Conservation (phyloP, 805 yeast species). For the Maudiozyma turicensis region DNA sequence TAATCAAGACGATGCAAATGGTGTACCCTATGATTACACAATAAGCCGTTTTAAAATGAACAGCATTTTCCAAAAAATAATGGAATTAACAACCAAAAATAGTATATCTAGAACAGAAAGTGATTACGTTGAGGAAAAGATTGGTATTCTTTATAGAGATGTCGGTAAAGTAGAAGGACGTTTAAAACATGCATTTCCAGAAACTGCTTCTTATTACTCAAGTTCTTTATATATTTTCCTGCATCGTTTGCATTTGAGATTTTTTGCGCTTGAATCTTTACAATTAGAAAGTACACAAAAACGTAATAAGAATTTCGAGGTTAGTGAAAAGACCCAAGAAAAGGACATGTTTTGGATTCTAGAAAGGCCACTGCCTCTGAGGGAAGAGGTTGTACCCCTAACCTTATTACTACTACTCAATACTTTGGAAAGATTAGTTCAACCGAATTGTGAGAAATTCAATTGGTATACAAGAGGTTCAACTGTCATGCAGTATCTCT, state of each 20-base stretch:
- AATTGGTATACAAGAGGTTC: slow-evolving; percentile 25
- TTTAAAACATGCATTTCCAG: slow-evolving; percentile 3
- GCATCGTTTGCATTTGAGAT: slow-evolving; percentile 20
- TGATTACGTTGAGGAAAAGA: slow-evolving; percentile 1
- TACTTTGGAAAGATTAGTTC: slow-evolving; percentile 20
- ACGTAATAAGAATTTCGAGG: background rate
- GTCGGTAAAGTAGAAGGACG: slow-evolving; percentile 7
- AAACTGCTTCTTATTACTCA: slow-evolving; percentile 12
- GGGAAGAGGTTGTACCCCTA: slow-evolving; percentile 15
- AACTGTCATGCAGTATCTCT: slow-evolving; percentile 26
- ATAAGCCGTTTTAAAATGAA: slow-evolving; percentile 21
- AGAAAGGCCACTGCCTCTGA: slow-evolving; percentile 7
- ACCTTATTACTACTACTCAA: slow-evolving; percentile 16
- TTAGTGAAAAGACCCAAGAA: background rate
- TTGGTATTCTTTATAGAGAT: slow-evolving; percentile 7
- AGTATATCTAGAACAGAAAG: slow-evolving; percentile 4
- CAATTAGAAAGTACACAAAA: slow-evolving; percentile 5
- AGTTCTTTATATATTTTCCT: slow-evolving; percentile 20
- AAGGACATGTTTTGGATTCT: slow-evolving; percentile 12
- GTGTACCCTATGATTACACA: slow-evolving; percentile 13
- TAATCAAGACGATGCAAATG: background rate
- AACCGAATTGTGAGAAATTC: slow-evolving; percentile 10
- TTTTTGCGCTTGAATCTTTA: slow-evolving; percentile 12
- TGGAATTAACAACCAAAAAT: slow-evolving; percentile 11
- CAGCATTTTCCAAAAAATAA: slow-evolving; percentile 12